Evolutionary conservation across 257 asterid species (phyloP).

Genomic region (Penstemon barbatus): DNA sequence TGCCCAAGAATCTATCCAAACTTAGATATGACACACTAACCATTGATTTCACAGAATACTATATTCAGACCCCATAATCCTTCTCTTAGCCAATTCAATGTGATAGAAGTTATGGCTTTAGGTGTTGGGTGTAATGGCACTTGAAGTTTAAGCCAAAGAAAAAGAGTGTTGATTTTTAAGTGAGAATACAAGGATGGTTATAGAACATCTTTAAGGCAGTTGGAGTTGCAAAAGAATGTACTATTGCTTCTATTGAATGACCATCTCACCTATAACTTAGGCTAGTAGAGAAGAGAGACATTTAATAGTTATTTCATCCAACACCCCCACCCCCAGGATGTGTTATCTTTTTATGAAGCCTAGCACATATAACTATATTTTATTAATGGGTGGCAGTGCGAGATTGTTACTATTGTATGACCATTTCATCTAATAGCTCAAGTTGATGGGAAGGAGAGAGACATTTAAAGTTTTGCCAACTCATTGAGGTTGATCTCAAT

Average conservation of each 20-base stretch:
- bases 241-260: background rate
- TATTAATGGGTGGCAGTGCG: no score
- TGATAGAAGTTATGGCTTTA: no score
- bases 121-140: no score
- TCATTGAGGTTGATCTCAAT: conserved; percentile 9
- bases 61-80: conserved; percentile 15
- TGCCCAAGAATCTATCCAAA: background rate
- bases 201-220: conserved; percentile 18
- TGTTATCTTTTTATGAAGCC: no score
- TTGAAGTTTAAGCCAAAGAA: background rate
- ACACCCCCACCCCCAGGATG: no score
- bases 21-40: background rate
- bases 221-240: background rate
- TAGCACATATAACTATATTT: no score
- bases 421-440: no score
- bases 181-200: background rate
- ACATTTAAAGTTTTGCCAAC: background rate
- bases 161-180: conserved; percentile 8
- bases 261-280: no score
- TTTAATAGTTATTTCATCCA: no score
- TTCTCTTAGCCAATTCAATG: background rate
- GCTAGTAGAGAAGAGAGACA: no score
- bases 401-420: no score
- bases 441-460: no score
- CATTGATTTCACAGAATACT: background rate